These are phyloP conservation scores for Wickerhamomyces ciferrii DNA, from an alignment of 805 yeast genomes.

Conservation along the genomic window DNA sequence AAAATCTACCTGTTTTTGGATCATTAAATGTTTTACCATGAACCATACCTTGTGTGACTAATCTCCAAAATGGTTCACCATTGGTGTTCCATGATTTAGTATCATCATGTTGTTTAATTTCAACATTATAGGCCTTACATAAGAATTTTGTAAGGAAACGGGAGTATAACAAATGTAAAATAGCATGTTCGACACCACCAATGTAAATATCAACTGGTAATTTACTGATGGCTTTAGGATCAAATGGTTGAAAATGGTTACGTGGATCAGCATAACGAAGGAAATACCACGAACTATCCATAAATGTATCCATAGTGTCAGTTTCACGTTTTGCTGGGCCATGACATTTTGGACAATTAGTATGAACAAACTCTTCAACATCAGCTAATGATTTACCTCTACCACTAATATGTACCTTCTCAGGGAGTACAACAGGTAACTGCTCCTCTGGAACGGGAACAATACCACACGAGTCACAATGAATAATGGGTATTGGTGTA, in stretches of 20 bases:
- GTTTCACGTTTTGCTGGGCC: constrained; percentile 79
- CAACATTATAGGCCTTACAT: constrained; percentile 71
- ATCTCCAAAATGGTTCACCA: constrained; percentile 77
- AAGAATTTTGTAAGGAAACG: constrained; percentile 83
- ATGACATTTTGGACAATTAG: constrained; percentile 79
- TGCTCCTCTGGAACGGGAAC: constrained; percentile 90
- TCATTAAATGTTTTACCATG: constrained; percentile 82
- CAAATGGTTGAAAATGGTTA: constrained; percentile 53
- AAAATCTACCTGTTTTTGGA: constrained; percentile 66
- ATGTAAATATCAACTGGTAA: constrained; percentile 89
- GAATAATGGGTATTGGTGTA: constrained; percentile 93
- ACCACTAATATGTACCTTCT: constrained; percentile 40
- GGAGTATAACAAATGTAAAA: constrained; percentile 81
- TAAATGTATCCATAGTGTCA: constrained; percentile 98
- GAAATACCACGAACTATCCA: constrained; percentile 97
- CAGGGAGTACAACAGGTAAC: constrained; percentile 79
- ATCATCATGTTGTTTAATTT: constrained; percentile 7
- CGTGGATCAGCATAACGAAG: constrained; percentile 77
- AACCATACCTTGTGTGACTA: constrained; percentile 97
- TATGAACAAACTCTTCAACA: constrained; percentile 62
- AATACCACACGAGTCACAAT: constrained; percentile 80
- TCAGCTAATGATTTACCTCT: constrained; percentile 66
- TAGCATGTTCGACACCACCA: constrained; percentile 98
- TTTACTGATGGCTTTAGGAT: constrained; percentile 37
- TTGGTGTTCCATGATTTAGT: constrained; percentile 14